These are phyloP conservation scores for Geosmithia putterillii DNA, from an alignment of 2,329 filamentous ascomycete genomes.

Conservation along the genomic window DNA sequence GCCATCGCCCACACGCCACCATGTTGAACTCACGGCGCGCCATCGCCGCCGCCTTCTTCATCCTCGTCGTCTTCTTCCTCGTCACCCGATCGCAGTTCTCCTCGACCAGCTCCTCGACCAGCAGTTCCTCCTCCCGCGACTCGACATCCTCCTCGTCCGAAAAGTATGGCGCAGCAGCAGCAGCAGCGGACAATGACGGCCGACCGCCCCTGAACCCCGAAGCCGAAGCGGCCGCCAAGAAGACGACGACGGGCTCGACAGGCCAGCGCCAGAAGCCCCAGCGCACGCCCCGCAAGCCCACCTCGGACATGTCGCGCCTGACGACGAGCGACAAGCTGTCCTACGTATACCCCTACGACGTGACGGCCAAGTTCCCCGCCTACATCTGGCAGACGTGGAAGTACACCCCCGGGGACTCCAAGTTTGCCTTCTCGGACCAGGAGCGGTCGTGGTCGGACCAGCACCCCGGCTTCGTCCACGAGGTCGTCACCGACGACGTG, in stretches of 20 bases:
- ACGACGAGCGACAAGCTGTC: conserved; percentile 70
- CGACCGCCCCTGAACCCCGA: conserved; percentile 4
- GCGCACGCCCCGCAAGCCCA: conserved; percentile 36
- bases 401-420: conserved; percentile 60
- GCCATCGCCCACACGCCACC: neutral
- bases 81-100: conserved; percentile 47
- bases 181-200: neutral
- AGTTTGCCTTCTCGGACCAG: conserved; percentile 70
- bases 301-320: conserved; percentile 60
- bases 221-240: conserved; percentile 8
- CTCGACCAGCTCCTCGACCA: neutral
- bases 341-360: conserved; percentile 90
- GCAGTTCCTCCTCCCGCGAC: conserved; percentile 7
- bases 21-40: conserved; percentile 77
- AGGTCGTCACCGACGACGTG: conserved; percentile 88
- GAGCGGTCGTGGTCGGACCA: conserved; percentile 83
- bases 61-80: conserved; percentile 59
- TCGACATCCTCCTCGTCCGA: neutral
- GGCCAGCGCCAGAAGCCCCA: neutral
- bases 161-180: too few species aligned
- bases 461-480: conserved; percentile 88
- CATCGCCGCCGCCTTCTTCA: conserved; percentile 55
- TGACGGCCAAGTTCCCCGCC: conserved; percentile 79
- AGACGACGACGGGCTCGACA: conserved; percentile 1
- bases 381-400: conserved; percentile 99